A percentile compares a stretch with the other conserved stretches of the same genome.
These are phyloP conservation scores for Diaporthe sp. DNA, from an alignment of 2,329 filamentous ascomycete species.

Conservation along the genomic window DNA sequence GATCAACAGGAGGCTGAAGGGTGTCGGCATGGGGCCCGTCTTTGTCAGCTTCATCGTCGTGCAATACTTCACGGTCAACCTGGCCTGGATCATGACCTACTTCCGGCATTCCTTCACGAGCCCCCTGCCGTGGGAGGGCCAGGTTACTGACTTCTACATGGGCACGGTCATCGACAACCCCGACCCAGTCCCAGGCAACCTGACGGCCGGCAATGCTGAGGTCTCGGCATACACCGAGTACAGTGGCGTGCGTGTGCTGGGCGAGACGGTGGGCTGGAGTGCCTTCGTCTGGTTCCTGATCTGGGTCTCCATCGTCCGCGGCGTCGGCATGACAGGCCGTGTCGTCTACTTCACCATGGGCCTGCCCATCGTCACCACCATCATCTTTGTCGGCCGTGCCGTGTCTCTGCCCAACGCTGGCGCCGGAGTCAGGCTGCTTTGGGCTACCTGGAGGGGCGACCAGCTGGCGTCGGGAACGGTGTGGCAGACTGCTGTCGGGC, in stretches of 20 bases:
- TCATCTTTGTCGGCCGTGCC: slow-evolving; percentile 68
- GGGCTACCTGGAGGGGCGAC: slow-evolving; percentile 61
- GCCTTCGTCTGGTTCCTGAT: slow-evolving; percentile 72
- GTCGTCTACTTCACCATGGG: slow-evolving; percentile 76
- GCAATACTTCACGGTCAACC: slow-evolving; percentile 69
- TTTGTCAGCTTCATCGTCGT: slow-evolving; percentile 69
- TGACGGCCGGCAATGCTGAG: slow-evolving; percentile 53
- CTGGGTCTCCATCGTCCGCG: slow-evolving; percentile 72
- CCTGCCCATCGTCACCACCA: slow-evolving; percentile 68
- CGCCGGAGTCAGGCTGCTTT: slow-evolving; percentile 64
- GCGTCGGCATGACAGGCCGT: slow-evolving; percentile 69
- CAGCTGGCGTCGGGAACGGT: slow-evolving; percentile 65
- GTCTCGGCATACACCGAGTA: slow-evolving; percentile 63
- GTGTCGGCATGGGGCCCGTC: slow-evolving; percentile 65
- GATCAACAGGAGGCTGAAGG: slow-evolving; percentile 66
- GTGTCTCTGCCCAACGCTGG: slow-evolving; percentile 68
- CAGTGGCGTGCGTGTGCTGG: slow-evolving; percentile 60
- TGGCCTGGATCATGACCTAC: slow-evolving; percentile 72
- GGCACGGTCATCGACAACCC: slow-evolving; percentile 63
- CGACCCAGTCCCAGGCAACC: slow-evolving; percentile 56
- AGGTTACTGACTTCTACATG: slow-evolving; percentile 65
- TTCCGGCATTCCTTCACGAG: slow-evolving; percentile 69
- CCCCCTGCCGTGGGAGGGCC: slow-evolving; percentile 67
- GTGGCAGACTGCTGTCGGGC: slow-evolving; percentile 72
- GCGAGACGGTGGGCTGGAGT: slow-evolving; percentile 71